phyloP scores from a whole-genome alignment of 345 rosid species.

The Eucalyptus erythrocorys region DNA sequence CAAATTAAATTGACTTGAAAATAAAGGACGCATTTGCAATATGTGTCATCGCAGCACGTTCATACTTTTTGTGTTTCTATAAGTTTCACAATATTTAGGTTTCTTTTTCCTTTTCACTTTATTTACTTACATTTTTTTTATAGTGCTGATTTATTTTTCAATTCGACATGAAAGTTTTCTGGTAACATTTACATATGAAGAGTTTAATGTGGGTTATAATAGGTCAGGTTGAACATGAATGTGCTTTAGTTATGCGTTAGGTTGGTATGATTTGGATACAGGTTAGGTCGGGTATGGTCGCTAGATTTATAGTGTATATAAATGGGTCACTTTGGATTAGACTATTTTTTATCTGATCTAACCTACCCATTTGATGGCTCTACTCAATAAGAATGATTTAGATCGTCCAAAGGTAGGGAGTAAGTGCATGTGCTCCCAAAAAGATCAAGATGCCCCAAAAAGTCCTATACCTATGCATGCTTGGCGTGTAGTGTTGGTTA shows the following conservation, averaged over 20 bases:
- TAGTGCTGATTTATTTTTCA: not conserved
- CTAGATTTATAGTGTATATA: not conserved
- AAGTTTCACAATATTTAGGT: not conserved
- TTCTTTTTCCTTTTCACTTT: not conserved
- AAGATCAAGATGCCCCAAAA: not conserved
- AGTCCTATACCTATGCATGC: no score
- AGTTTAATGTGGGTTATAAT: not conserved
- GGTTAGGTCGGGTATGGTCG: accelerated
- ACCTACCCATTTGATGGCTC: not conserved
- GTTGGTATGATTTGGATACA: not conserved
- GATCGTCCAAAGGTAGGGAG: not conserved
- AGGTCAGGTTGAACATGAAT: not conserved
- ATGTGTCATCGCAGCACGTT: not conserved
- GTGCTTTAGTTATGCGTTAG: not conserved
- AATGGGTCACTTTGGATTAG: not conserved
- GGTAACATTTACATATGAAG: no score
- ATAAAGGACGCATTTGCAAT: not conserved
- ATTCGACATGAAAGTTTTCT: no score
- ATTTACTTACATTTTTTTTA: not conserved
- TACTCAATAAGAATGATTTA: not conserved
- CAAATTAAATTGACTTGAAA: no score
- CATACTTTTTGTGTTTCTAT: no score
- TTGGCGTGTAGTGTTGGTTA: no score
- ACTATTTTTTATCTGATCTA: no score
- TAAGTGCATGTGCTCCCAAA: not conserved